A percentile compares a stretch with the other conserved stretches of the same genome.
phyloP scores from a whole-genome alignment of 1,139 yeast species.

The Tardiomyces blankii region DNA sequence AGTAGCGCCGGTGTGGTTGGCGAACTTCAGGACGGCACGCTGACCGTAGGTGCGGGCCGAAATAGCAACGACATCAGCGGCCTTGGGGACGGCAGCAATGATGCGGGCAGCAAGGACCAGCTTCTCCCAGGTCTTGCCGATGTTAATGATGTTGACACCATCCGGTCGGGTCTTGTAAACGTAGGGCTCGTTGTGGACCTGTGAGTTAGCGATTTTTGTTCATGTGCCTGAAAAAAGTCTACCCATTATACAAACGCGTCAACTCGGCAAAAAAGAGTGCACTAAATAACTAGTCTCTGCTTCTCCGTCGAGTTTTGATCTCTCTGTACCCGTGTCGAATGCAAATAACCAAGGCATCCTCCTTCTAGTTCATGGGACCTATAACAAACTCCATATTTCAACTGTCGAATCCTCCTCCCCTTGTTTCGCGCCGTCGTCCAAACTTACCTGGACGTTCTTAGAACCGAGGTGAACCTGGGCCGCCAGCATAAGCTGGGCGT shows the following conservation, averaged over 20 bases:
- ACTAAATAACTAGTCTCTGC: no score
- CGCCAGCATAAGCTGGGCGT: constrained; percentile 98
- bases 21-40: constrained; percentile 99
- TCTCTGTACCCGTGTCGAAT: no score
- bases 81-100: constrained; percentile 98
- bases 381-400: no score
- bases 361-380: no score
- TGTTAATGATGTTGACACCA: constrained; percentile 97
- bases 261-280: no score
- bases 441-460: constrained; percentile 74
- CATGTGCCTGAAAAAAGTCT: no score
- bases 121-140: constrained; percentile 99
- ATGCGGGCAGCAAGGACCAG: constrained; percentile 99
- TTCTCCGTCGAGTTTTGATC: no score
- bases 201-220: constrained; percentile 13
- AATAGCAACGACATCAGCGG: constrained; percentile 97
- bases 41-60: constrained; percentile 99
- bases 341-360: no score
- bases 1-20: constrained; percentile 99
- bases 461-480: constrained; percentile 99
- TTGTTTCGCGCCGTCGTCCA: no score
- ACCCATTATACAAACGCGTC: no score
- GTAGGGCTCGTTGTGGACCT: constrained; percentile 98
- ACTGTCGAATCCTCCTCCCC: no score
- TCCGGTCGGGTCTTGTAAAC: constrained; percentile 99